Conservation (phyloP, 2,329 filamentous ascomycete genomes). For the Trichoderma koningii region DNA sequence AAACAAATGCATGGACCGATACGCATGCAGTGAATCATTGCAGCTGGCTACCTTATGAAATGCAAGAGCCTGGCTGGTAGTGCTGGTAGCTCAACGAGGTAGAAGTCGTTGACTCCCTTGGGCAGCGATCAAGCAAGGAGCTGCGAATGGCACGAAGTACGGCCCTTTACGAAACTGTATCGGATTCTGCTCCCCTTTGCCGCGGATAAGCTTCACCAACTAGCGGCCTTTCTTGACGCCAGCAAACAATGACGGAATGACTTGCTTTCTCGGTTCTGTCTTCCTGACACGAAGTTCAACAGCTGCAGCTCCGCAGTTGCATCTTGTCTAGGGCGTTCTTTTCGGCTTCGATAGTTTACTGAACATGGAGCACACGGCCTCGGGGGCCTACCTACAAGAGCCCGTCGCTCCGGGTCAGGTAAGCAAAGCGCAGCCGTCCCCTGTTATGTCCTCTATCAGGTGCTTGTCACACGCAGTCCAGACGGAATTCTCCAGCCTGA, state of each 20-base stretch:
- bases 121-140: slow-evolving; percentile 16
- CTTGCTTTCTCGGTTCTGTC: not conserved
- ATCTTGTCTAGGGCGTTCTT: not conserved
- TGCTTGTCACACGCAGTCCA: not conserved
- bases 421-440: not conserved
- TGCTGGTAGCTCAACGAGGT: slow-evolving; percentile 23
- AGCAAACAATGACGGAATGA: not conserved
- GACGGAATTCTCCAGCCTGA: slow-evolving; percentile 13
- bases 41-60: slow-evolving; percentile 5
- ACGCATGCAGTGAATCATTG: not conserved
- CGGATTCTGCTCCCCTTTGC: not conserved
- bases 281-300: not conserved
- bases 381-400: not conserved
- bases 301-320: too few species aligned
- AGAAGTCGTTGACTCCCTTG: slow-evolving; percentile 11
- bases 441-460: not conserved
- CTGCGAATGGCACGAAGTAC: not conserved
- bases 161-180: not conserved
- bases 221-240: too few species aligned
- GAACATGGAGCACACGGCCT: not conserved
- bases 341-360: not conserved
- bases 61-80: slow-evolving; percentile 18
- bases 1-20: not conserved
- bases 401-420: not conserved
- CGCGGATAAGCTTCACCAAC: not conserved